Conservation (phyloP, 2,329 filamentous ascomycete species). For the Mycosphaerella sp. region DNA sequence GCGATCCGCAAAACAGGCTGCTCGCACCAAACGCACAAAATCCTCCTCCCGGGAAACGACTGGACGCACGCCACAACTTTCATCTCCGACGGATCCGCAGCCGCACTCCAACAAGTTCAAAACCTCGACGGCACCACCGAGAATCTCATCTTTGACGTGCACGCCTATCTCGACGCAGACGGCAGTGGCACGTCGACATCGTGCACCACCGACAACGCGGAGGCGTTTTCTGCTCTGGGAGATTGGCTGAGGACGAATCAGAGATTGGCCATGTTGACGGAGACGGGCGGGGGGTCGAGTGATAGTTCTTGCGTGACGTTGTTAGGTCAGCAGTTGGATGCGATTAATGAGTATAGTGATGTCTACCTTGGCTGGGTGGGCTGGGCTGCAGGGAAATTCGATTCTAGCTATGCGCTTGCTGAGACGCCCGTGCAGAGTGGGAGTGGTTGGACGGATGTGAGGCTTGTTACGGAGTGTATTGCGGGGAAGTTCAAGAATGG, state of each 20-base stretch:
- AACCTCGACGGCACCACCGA: constrained; percentile 30
- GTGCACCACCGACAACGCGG: constrained; percentile 33
- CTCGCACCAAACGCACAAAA: constrained; percentile 48
- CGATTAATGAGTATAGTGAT: constrained; percentile 30
- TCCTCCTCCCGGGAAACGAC: constrained; percentile 58
- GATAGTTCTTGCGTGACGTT: constrained; percentile 33
- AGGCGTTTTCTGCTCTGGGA: constrained; percentile 34
- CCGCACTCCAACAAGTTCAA: constrained; percentile 25
- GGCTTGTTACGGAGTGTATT: constrained; percentile 28
- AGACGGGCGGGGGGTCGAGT: constrained; percentile 39
- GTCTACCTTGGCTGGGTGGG: constrained; percentile 33
- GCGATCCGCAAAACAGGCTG: constrained; percentile 58
- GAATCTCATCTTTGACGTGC: constrained; percentile 39
- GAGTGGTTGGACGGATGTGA: constrained; percentile 25
- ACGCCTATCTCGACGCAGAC: constrained; percentile 40
- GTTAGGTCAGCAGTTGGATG: constrained; percentile 33
- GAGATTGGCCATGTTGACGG: constrained; percentile 37
- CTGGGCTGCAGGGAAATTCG: constrained; percentile 33
- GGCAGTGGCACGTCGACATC: constrained; percentile 35
- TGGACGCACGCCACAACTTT: constrained; percentile 35
- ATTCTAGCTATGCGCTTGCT: constrained; percentile 26
- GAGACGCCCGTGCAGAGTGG: constrained; percentile 27
- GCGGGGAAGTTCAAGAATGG: constrained; percentile 26
- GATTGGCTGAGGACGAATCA: constrained; percentile 36
- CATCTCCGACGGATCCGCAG: constrained; percentile 28